A percentile compares a stretch with the other conserved stretches of the same genome.
Evolutionary conservation across 2,329 filamentous ascomycete species (phyloP).

Genomic region (Trichoderma lentiforme): DNA sequence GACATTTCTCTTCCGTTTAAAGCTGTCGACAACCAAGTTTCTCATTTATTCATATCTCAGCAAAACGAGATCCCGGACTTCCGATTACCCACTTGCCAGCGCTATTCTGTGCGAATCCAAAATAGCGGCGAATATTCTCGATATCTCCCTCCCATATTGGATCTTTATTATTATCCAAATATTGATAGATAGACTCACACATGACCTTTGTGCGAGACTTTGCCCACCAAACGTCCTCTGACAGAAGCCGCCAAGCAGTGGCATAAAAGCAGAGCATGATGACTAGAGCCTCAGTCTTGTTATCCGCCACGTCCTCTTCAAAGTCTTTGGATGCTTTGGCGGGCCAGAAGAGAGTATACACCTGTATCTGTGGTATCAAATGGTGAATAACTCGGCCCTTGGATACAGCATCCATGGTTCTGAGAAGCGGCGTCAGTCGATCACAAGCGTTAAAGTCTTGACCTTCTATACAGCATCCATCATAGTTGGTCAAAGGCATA

Average conservation of each 20-base stretch:
- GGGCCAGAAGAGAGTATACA: conserved; percentile 15
- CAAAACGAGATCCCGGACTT: background rate
- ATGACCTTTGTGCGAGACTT: conserved; percentile 3
- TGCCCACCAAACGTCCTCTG: conserved; percentile 3
- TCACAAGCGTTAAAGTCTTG: background rate
- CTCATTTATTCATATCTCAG: background rate
- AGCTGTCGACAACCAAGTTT: background rate
- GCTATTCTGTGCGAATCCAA: background rate
- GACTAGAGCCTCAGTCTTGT: conserved; percentile 1
- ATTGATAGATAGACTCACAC: conserved; percentile 12
- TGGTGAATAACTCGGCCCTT: background rate
- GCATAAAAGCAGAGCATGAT: conserved; percentile 17
- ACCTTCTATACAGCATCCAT: background rate
- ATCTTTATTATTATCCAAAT: background rate
- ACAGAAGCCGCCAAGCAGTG: conserved; percentile 13
- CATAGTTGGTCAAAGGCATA: background rate
- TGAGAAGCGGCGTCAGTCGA: conserved; percentile 8
- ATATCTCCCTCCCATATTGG: background rate
- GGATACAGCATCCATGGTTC: conserved; percentile 1
- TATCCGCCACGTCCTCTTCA: background rate
- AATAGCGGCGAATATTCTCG: background rate
- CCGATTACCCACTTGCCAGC: background rate
- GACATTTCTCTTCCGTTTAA: background rate
- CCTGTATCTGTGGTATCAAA: background rate
- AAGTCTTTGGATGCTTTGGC: conserved; percentile 12